Percentiles rank a stretch among this genome's conserved stretches.
phyloP scores from a whole-genome alignment of 306 rosid species.

The Quillaja saponaria region DNA sequence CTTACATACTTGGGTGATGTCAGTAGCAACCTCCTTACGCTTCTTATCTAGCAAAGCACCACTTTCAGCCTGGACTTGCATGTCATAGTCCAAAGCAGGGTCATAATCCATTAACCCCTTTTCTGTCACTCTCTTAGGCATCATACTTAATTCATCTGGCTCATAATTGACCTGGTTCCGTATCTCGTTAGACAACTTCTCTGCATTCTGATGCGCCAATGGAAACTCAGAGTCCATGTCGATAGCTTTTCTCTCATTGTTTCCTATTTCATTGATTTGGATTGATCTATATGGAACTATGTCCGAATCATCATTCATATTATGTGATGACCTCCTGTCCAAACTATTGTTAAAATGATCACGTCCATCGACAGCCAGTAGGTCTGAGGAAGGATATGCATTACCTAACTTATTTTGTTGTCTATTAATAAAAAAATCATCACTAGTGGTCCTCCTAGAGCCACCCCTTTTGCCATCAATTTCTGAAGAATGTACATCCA shows the following conservation, averaged over 20 bases:
- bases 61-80: slow-evolving; percentile 52
- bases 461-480: slow-evolving; percentile 57
- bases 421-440: slow-evolving; percentile 68
- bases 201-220: slow-evolving; percentile 43
- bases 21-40: slow-evolving; percentile 45
- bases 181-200: slow-evolving; percentile 41
- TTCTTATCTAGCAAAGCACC: slow-evolving; percentile 44
- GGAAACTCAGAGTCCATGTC: slow-evolving; percentile 80
- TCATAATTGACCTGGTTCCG: slow-evolving; percentile 52
- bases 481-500: slow-evolving; percentile 63
- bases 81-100: slow-evolving; percentile 89
- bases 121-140: slow-evolving; percentile 80
- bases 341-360: slow-evolving; percentile 42
- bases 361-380: slow-evolving; percentile 53
- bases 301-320: slow-evolving; percentile 81
- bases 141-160: slow-evolving; percentile 78
- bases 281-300: slow-evolving; percentile 63
- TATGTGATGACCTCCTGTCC: slow-evolving; percentile 58
- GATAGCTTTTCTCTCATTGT: slow-evolving; percentile 63
- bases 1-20: slow-evolving; percentile 55
- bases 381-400: slow-evolving; percentile 45
- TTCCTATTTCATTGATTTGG: slow-evolving; percentile 53
- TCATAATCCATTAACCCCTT: slow-evolving; percentile 62
- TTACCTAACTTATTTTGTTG: slow-evolving; percentile 46
- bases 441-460: slow-evolving; percentile 52